These are phyloP conservation scores for Arctium lappa DNA, from an alignment of 129 eudicot species.

Conservation along the genomic window DNA sequence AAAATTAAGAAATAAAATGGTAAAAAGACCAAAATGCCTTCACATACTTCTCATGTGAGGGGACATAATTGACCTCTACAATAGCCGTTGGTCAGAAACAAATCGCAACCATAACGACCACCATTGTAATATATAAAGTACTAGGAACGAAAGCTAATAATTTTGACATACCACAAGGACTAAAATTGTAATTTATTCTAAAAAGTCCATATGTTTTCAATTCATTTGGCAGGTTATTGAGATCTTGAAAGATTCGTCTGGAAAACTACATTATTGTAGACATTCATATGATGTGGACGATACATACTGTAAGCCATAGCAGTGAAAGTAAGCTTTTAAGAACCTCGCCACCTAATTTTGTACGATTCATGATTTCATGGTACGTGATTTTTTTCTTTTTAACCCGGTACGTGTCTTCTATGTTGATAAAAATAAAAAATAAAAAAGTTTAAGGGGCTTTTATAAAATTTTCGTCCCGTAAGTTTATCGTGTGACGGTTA, in stretches of 20 bases:
- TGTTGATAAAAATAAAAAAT: no score
- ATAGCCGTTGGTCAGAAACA: no score
- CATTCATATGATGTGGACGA: not conserved
- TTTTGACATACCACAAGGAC: not conserved
- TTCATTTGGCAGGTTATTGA: not conserved
- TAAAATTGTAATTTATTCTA: not conserved
- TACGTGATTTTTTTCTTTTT: no score
- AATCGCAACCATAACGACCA: not conserved
- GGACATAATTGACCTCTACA: no score
- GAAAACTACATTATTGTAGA: not conserved
- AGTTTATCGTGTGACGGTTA: no score
- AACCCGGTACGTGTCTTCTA: not conserved
- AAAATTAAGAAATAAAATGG: no score
- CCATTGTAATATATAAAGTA: not conserved
- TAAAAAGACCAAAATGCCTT: no score
- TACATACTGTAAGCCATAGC: not conserved
- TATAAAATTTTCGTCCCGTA: no score
- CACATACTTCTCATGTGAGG: no score
- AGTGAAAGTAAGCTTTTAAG: not conserved
- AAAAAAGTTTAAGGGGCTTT: no score
- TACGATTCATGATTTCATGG: not conserved
- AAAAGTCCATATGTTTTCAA: not conserved
- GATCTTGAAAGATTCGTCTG: not conserved
- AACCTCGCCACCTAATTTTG: not conserved
- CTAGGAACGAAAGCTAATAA: not conserved